A percentile compares a stretch with the other conserved stretches of the same genome.
Evolutionary conservation across 23 red algal genomes (phyloP).

Genomic region (Cyanidium caldarium): DNA sequence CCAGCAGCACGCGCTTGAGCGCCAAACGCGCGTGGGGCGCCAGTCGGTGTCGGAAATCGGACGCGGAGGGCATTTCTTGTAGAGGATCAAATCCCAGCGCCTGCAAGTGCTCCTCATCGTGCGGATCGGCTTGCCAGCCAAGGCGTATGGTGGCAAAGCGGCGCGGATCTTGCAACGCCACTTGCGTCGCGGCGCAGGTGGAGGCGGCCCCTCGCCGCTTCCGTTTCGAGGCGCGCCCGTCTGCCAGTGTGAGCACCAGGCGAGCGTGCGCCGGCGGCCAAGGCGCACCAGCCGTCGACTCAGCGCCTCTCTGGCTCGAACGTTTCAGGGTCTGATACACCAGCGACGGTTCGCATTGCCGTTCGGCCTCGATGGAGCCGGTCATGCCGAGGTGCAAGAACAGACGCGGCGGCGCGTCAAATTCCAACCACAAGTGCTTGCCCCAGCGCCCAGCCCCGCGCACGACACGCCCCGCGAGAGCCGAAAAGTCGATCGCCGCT

Average conservation of each 20-base stretch:
- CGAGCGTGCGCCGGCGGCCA: background rate
- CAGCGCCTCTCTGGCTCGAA: background rate
- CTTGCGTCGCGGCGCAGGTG: background rate
- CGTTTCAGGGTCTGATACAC: background rate
- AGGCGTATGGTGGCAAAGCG: background rate
- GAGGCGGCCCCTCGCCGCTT: background rate
- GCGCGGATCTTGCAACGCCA: background rate
- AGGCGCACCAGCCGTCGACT: background rate
- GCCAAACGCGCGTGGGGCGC: background rate
- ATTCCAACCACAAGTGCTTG: constrained; percentile 3
- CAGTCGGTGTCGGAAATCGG: background rate
- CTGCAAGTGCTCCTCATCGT: background rate
- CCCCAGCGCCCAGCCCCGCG: background rate
- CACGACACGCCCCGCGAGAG: background rate
- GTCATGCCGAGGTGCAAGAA: background rate
- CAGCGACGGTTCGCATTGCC: background rate
- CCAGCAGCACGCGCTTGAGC: background rate
- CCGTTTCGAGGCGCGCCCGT: background rate
- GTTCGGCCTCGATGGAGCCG: background rate
- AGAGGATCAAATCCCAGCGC: background rate
- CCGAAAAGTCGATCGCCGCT: background rate
- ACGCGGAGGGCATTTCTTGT: background rate
- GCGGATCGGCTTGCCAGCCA: background rate
- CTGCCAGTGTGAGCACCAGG: background rate
- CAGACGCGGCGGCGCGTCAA: background rate